These are phyloP conservation scores for Aspergillus pseudoterreus DNA, from an alignment of 2,329 filamentous ascomycete species.

Conservation along the genomic window DNA sequence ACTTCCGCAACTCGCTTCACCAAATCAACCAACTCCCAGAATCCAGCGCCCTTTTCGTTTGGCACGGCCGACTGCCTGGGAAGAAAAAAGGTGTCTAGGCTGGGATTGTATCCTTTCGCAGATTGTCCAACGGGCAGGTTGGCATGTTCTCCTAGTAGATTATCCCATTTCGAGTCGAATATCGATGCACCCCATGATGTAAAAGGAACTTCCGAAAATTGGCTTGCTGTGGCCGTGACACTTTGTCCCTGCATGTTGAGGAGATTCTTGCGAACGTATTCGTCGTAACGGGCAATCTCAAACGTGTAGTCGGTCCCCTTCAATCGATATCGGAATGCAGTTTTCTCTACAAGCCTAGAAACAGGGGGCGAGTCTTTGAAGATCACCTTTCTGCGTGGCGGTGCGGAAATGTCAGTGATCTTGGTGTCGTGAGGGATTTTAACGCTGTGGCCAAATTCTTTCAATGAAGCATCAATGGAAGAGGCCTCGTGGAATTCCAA, in stretches of 20 bases:
- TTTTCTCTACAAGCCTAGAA: conserved; percentile 36
- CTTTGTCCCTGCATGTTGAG: conserved; percentile 12
- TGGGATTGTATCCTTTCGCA: conserved; percentile 30
- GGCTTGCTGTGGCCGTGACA: conserved; percentile 2
- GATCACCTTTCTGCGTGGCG: conserved; percentile 25
- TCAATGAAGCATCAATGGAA: conserved; percentile 24
- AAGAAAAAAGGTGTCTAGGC: conserved; percentile 35
- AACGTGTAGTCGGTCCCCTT: conserved; percentile 39
- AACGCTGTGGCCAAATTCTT: conserved; percentile 28
- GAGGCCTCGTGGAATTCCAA: conserved; percentile 32
- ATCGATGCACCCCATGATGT: conserved; percentile 38
- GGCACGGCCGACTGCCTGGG: conserved; percentile 12
- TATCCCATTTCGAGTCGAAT: conserved; percentile 40
- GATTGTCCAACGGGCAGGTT: conserved; percentile 32
- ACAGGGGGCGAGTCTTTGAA: conserved; percentile 26
- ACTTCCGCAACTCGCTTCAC: conserved; percentile 33
- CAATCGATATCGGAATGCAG: conserved; percentile 36
- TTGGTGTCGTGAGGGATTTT: conserved; percentile 18
- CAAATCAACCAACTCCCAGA: conserved; percentile 33
- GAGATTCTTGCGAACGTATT: conserved; percentile 22
- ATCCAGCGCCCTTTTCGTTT: conserved; percentile 23
- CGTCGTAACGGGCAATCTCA: conserved; percentile 43
- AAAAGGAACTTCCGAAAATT: conserved; percentile 20
- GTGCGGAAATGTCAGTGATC: conserved; percentile 20
- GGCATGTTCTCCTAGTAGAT: conserved; percentile 34